Evolutionary conservation across 2,329 filamentous ascomycete species (phyloP), one percentile per base, ranked within the genome.

Genomic region (Xylariaceae sp.): DNA sequence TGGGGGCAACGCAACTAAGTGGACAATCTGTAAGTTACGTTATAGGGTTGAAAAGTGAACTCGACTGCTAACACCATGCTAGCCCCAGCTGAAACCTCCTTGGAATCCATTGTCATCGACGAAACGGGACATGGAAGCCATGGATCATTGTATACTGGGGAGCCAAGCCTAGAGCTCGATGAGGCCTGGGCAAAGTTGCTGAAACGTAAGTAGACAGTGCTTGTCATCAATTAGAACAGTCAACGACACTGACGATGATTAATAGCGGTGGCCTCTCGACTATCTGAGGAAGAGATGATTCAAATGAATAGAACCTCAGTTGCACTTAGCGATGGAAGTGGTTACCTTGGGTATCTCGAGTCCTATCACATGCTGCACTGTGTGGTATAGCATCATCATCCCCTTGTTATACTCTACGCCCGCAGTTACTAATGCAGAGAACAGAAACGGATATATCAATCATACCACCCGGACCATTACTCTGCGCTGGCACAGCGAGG

Each of bases 361-460:
- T 12, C 31, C 3, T 21, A 17, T 16, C 38, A 40, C 12, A 34
- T 40, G 31, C 38, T 40, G 2, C 38, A 40, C 17, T 40, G 38
- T 12, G 3, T 40, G 17, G 38, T 35, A 40, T 7, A 27, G 34
- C 3, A n/a, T n/a, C n/a, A n/a, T n/a, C n/a, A 35, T 12, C 30
- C n/a, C n/a, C n/a, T 12, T 21, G n/a, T 33, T 12, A 19, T 24
- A 27, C 4, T 7, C 5, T 8, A 13, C 21, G 21, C 11, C 21
- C 21, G 11, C 21, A 24, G 21, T 24, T 24, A 24, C 21, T 24
- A 26, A 5, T 36, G 14, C 12, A 13, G 12, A 19, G 2, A 9
- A 3, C 12, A 40, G 38, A 40, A 40, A 40, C n/a, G 38, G 13
- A 31, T 40, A 27, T 40, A 40, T 30, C 31, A 40, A 23, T 34